These are phyloP conservation scores for Tympanopsis confertula DNA, from an alignment of 2,329 filamentous ascomycete species.

Conservation along the genomic window DNA sequence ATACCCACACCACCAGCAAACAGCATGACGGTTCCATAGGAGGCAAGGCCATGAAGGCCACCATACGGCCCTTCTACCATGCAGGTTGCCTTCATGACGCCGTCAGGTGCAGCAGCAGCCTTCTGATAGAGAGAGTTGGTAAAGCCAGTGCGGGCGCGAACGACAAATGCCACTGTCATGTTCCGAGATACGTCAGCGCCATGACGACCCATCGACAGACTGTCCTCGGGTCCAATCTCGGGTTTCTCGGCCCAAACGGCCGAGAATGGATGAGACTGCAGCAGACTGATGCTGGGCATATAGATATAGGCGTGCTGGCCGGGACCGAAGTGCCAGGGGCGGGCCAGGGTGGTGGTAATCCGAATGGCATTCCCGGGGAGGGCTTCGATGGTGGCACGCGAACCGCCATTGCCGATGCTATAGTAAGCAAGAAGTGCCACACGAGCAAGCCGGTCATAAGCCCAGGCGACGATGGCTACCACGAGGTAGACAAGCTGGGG, in stretches of 20 bases:
- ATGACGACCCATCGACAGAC: constrained; percentile 42
- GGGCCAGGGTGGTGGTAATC: constrained; percentile 62
- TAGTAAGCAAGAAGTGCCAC: constrained; percentile 48
- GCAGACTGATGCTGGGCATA: constrained; percentile 59
- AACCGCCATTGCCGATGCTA: constrained; percentile 57
- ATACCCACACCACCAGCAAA: constrained; percentile 75
- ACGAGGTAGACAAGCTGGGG: constrained; percentile 47
- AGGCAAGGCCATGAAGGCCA: constrained; percentile 57
- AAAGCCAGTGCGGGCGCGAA: constrained; percentile 64
- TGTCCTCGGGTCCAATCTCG: constrained; percentile 37
- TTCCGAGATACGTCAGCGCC: constrained; percentile 49
- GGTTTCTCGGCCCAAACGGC: constrained; percentile 66
- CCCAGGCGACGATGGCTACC: constrained; percentile 56
- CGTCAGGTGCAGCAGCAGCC: constrained; percentile 47
- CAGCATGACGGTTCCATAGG: constrained; percentile 67
- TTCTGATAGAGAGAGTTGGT: constrained; percentile 59
- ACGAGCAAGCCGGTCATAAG: constrained; percentile 46
- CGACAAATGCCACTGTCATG: constrained; percentile 58
- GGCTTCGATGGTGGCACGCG: constrained; percentile 60
- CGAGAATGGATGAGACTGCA: constrained; percentile 71
- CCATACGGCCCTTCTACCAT: constrained; percentile 70
- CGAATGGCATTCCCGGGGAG: constrained; percentile 66
- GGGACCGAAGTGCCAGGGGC: constrained; percentile 65
- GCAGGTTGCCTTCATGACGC: constrained; percentile 50
- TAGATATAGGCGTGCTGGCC: constrained; percentile 74